These are phyloP conservation scores for Acanthamoeba comandoni DNA, from an alignment of 208 protist genomes.

Conservation along the genomic window DNA sequence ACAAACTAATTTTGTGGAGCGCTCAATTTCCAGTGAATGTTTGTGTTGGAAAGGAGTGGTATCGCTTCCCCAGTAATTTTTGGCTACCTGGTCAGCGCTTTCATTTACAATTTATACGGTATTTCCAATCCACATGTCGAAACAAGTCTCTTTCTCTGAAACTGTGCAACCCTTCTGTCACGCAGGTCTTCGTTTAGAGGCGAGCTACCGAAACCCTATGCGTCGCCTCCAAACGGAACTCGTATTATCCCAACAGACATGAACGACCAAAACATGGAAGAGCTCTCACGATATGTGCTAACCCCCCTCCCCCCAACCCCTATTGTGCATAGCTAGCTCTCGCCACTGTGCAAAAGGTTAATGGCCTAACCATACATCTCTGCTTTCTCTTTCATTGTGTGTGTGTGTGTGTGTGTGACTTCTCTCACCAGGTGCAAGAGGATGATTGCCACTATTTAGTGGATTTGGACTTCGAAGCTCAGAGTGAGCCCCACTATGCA, in stretches of 20 bases:
- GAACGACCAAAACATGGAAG: constrained; percentile 70
- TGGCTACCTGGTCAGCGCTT: constrained; percentile 44
- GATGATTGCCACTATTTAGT: constrained; percentile 74
- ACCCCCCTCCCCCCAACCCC: background rate
- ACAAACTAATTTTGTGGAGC: too few species aligned
- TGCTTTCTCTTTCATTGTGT: background rate
- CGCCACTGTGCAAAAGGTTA: too few species aligned
- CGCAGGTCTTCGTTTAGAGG: constrained; percentile 37
- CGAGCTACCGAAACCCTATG: constrained; percentile 56
- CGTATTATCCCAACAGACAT: constrained; percentile 45
- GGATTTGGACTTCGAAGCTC: constrained; percentile 72
- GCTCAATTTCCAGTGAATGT: constrained; percentile 76
- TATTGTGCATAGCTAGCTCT: too few species aligned
- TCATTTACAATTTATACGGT: constrained; percentile 25
- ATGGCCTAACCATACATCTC: too few species aligned
- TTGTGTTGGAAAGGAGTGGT: constrained; percentile 77
- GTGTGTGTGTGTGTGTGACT: background rate
- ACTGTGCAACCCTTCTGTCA: background rate
- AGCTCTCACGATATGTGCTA: constrained; percentile 65
- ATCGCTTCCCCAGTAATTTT: constrained; percentile 73
- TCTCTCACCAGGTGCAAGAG: constrained; percentile 39
- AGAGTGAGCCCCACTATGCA: constrained; percentile 67
- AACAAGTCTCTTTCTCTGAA: background rate
- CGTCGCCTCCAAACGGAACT: constrained; percentile 11
- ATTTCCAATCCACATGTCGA: constrained; percentile 5